These are phyloP conservation scores for Mucor piriformis DNA, from an alignment of 371 early-diverging fungal species.

Conservation along the genomic window DNA sequence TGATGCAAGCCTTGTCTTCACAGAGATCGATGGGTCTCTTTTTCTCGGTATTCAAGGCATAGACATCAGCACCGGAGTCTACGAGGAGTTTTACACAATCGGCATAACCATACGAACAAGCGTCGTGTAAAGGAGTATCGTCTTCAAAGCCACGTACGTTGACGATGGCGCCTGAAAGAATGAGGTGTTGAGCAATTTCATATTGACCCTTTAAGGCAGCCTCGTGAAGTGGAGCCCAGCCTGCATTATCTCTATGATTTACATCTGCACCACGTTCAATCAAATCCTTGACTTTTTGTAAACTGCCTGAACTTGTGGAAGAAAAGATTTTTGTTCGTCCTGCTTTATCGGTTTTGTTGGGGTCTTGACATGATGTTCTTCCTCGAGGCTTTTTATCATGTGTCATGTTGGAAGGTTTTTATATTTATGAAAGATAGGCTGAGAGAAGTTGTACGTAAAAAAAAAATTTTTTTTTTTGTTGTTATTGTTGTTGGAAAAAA, in stretches of 20 bases:
- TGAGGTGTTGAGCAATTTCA: slow-evolving; percentile 57
- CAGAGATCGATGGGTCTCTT: slow-evolving; percentile 56
- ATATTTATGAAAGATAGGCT: not conserved
- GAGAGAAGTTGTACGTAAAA: not conserved
- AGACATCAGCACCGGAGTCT: slow-evolving; percentile 56
- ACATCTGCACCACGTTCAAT: slow-evolving; percentile 54
- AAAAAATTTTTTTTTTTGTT: slow-evolving; percentile 8
- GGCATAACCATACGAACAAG: slow-evolving; percentile 68
- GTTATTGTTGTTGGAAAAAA: not conserved
- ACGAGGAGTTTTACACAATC: slow-evolving; percentile 61
- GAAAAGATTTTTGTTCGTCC: slow-evolving; percentile 58
- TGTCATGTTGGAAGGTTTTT: slow-evolving; percentile 6
- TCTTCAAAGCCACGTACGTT: slow-evolving; percentile 62
- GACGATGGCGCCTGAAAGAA: slow-evolving; percentile 55
- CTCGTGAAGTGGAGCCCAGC: slow-evolving; percentile 68
- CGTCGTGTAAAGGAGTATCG: slow-evolving; percentile 82
- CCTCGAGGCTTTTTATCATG: slow-evolving; percentile 21
- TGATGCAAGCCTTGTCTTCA: slow-evolving; percentile 35
- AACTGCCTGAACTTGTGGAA: slow-evolving; percentile 43
- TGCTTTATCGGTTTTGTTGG: slow-evolving; percentile 55
- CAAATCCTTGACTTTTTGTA: slow-evolving; percentile 47
- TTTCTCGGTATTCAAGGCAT: slow-evolving; percentile 55
- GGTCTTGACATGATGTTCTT: slow-evolving; percentile 35
- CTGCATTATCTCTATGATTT: slow-evolving; percentile 61
- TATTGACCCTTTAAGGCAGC: slow-evolving; percentile 63